Base-by-base conservation (phyloP, 2,329 filamentous ascomycete genomes). In the Apiospora rasikravindrae region DNA sequence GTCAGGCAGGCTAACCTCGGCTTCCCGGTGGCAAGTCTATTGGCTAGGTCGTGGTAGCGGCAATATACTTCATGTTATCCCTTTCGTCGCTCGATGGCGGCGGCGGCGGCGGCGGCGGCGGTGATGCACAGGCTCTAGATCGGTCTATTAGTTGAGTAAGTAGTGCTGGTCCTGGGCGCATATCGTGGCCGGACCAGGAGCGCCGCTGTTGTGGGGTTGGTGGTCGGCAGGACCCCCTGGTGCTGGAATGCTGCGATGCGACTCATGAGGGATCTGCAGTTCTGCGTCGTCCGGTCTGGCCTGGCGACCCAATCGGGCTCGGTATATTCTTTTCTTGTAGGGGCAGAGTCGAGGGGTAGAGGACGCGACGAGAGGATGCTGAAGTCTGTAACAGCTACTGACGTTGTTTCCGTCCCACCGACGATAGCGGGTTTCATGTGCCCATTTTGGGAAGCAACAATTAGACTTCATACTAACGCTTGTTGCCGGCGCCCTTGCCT, bases 391-490 rank as follows among this genome's bases (percentile, higher is more conserved):
- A 64, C 57, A 64, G 57, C 33, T 64, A 40, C 57, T 64, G 57
- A 64, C 29, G 57, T 64, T 64, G 57, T 64, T 40, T 40, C 57
- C 57, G 57, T 64, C 57, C 57, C 57, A 64, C 57, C 57, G 57
- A 64, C 57, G 33, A 64, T 64, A 64, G 57, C 57, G 57, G 57
- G 57, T 64, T 64, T 64, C 57, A 64, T 64, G 40, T 40, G 29
- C 57, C 57, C 57, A 64, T 14, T 64, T 64, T 64, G 57, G 57
- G 57, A 37, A 64, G 57, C 33, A n/a, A 37, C 57, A 64, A n/a
- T 40, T 64, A 64, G 33, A 64, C 57, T 64, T 64, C 57, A 64
- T 64, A 64, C 57, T 64, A 64, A 64, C 57, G 57, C 57, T 64
- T 64, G 29, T 64, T 64, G 57, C 57, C 57, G 57, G 57, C 57